Evolutionary conservation across 495 filamentous ascomycete genomes (phyloP), one percentile per base, ranked within the genome.

Genomic region (Trichoderma orchidacearum): DNA sequence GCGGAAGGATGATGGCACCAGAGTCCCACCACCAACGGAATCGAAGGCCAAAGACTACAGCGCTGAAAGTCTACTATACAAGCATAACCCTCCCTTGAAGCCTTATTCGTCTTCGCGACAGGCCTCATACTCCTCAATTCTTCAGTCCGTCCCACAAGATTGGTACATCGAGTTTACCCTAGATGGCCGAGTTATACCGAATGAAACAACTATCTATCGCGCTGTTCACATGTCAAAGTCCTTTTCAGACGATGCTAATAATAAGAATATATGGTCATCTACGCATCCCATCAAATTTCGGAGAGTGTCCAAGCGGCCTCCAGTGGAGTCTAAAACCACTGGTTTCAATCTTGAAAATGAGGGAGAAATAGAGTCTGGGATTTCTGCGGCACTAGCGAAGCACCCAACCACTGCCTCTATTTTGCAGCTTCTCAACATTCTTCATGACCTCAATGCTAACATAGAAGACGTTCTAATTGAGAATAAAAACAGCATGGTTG

Each of bases 101-200:
- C 57, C 75, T 60, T 75, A 81, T 23, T 72, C 81, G 15, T 68
- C 76, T 0, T 69, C 75, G 15, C 72, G 79, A 23, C 73, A 80
- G 1, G 74, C 80, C 68, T 92, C 90, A 0, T 96, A 95, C 64
- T 86, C 90, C 15, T 87, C 87, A 32, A 89, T 90, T 5, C 80
- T 93, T 61, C 85, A 88, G 61, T 63, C 82, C 28, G 66, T 80
- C 4, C 89, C 90, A n/a, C 85, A 90, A 58, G 93, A 97, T 64
- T 99, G 94, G 94, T 93, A 99, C 62, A 87, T 99, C 38, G 89
- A 97, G 63, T 99, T 99, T 69, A 94, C 82, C 60, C 83, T 96
- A 56, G 85, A 90, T 59, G 88, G 81, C 50, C 85, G 90, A 63
- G 79, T 86, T 0, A 85, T 96, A 61, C 76, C 87, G 0, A 91